Evolutionary conservation across 225 moss, liverwort and hornwort species (phyloP), one percentile per base, ranked within the genome.

Genomic region (Climacium dendroides): DNA sequence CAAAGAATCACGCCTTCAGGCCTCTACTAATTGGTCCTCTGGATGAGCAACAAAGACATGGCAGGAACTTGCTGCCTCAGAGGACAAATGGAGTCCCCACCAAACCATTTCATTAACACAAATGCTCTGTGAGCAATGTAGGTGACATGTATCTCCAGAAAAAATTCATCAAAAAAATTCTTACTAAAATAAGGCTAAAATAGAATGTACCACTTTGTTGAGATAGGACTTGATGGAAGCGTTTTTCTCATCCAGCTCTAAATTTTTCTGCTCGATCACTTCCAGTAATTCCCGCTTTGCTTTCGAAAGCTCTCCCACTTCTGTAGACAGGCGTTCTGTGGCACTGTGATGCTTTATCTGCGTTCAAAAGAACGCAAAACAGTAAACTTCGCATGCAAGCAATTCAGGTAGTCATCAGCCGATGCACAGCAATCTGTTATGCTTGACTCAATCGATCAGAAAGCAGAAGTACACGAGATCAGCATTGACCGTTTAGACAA

Each of bases 311-410:
- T 97, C 97, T 83, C 92, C 94, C 60, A 95, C 92, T 92, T 97
- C 95, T 74, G 92, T 93, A 22, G 94, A 93, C 34, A 96, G 55
- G 66, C 96, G 94, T 87, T 97, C 97, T 74, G 94, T 88, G 43
- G 95, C 93, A 91, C 96, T 94, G 71, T 92, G 86, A 85, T 97
- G 97, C 85, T 95, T 97, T 87, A 99, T 99, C 98, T 98, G 94
- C 90, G 65, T 78, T 78, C 84, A 79, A 30, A n/a, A 48, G 74
- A 80, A 57, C 32, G 57, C 22, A 50, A 75, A 63, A 80, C 23
- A 61, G 39, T 82, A 66, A 84, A 78, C 50, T 66, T 86, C 72
- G 37, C 52, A 69, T 34, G 26, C 45, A 58, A 78, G 50, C 65
- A 82, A 13, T 82, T 17, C 76, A 80, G 45, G 45, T 39, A 45